Percentiles rank a stretch among this genome's conserved stretches.
Conservation (phyloP, 805 yeast species). For the Sporopachydermia lactativora region DNA sequence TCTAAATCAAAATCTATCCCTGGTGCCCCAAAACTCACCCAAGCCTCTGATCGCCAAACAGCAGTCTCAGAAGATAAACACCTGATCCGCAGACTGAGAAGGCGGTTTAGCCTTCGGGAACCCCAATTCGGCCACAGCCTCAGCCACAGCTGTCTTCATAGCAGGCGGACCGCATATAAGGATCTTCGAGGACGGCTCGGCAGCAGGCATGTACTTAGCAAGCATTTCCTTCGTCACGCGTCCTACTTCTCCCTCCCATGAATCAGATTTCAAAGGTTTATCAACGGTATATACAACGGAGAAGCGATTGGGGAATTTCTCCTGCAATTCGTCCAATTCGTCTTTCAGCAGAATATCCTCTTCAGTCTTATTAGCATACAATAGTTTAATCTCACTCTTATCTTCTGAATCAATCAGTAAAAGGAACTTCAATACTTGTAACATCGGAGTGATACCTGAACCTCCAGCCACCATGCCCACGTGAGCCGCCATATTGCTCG, state of each 20-base stretch:
- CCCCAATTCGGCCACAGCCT: slow-evolving; percentile 43
- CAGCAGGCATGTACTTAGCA: slow-evolving; percentile 35
- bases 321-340: slow-evolving; percentile 58
- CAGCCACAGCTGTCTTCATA: slow-evolving; percentile 41
- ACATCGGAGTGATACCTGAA: slow-evolving; percentile 71
- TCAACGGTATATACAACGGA: slow-evolving; percentile 44
- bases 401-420: slow-evolving; percentile 51
- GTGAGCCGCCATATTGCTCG: slow-evolving; percentile 43
- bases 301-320: slow-evolving; percentile 40
- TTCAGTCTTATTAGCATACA: slow-evolving; percentile 63
- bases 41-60: too few relatives aligned
- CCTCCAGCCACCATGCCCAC: slow-evolving; percentile 73
- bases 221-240: slow-evolving; percentile 45
- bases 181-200: slow-evolving; percentile 21
- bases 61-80: slow-evolving; percentile 42
- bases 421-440: slow-evolving; percentile 61
- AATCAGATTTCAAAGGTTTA: slow-evolving; percentile 21
- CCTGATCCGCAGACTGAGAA: slow-evolving; percentile 37
- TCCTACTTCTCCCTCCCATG: slow-evolving; percentile 50
- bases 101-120: slow-evolving; percentile 34
- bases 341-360: slow-evolving; percentile 61
- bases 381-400: slow-evolving; percentile 40
- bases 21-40: too few relatives aligned
- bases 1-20: too few relatives aligned
- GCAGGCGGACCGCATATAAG: slow-evolving; percentile 66